Evolutionary conservation across 768 basidiomycete genomes (phyloP).

Genomic region (Sutorius australiensis): DNA sequence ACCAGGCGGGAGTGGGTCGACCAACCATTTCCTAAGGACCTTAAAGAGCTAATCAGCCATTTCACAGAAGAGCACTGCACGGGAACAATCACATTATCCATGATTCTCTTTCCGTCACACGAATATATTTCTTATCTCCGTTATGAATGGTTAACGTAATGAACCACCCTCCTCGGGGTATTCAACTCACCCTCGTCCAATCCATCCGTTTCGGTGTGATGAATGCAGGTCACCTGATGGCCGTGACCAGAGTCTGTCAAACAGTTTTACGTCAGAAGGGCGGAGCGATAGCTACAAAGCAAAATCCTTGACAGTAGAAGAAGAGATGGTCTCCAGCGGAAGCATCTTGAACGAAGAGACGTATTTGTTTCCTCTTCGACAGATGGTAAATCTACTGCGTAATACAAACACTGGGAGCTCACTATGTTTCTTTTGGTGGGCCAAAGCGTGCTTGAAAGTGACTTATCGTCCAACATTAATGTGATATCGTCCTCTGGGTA

Average conservation of each 20-base stretch:
- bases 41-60: constrained; percentile 11
- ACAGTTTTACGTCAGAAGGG: neutral
- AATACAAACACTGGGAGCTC: constrained; percentile 9
- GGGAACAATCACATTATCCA: constrained; percentile 20
- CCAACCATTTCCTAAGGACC: constrained; percentile 23
- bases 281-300: too few relatives aligned
- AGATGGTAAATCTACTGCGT: neutral
- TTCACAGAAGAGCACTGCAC: constrained; percentile 36
- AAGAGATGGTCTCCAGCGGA: constrained; percentile 49
- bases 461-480: constrained; percentile 39
- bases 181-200: constrained; percentile 45
- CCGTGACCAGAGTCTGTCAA: constrained; percentile 50
- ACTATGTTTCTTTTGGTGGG: constrained; percentile 48
- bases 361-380: constrained; percentile 40
- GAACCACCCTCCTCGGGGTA: neutral
- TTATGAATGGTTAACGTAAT: neutral
- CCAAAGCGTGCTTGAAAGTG: constrained; percentile 24
- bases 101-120: constrained; percentile 13
- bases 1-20: constrained; percentile 26
- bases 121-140: constrained; percentile 8
- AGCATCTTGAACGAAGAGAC: constrained; percentile 41
- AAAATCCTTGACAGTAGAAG: constrained; percentile 47
- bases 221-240: constrained; percentile 38
- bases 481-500: constrained; percentile 40
- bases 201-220: constrained; percentile 48